Evolutionary conservation across 164 flowering plant species (phyloP), one percentile per base, ranked within the genome.

Genomic region (Tetrastigma voinierianum): DNA sequence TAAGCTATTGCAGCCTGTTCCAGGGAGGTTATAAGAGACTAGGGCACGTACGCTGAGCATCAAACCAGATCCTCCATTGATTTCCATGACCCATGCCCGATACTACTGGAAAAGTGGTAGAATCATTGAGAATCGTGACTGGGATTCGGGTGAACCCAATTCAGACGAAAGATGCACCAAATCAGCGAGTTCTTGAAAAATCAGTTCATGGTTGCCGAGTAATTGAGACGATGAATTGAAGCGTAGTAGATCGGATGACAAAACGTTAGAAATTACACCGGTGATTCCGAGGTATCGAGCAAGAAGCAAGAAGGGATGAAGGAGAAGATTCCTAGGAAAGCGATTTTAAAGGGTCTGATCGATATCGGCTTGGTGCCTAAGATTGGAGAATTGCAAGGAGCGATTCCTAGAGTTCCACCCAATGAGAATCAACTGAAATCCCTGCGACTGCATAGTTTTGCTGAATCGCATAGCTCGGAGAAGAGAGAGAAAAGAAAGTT

Each of bases 21-120:
- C 77, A 86, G 60, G 70, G 84, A 86, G 68, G 75, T 79, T 25
- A 80, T 74, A 1, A 86, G 87, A 54, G 90, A 25, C 58, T 83
- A 63, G 7, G 90, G 87, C 11, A 70, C 82, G 64, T 80, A 70
- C 3, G 87, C 87, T 0, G 83, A 32, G 71, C 83, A 82, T 46
- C 61, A 77, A 1, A 80, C 57, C 4, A 78, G 64, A 63, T 86
- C 87, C 76, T 80, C 83, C 80, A 82, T 68, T 17, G 84, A 66
- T 71, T 77, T 71, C 78, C 72, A 76, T 62, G 76, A 72, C 6
- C 43, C 79, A 14, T 51, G 67, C 9, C 67, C 70, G 16, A 40
- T 18, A 20, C 19, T 51, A 23, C 57, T 45, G 18, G 25, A 13
- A 64, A 44, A 25, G 23, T 59, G 67, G 51, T 45, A 64, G 48